Evolutionary conservation across 2,329 filamentous ascomycete species (phyloP), one percentile per base, ranked within the genome.

Genomic region (Aureobasidium pullulans): DNA sequence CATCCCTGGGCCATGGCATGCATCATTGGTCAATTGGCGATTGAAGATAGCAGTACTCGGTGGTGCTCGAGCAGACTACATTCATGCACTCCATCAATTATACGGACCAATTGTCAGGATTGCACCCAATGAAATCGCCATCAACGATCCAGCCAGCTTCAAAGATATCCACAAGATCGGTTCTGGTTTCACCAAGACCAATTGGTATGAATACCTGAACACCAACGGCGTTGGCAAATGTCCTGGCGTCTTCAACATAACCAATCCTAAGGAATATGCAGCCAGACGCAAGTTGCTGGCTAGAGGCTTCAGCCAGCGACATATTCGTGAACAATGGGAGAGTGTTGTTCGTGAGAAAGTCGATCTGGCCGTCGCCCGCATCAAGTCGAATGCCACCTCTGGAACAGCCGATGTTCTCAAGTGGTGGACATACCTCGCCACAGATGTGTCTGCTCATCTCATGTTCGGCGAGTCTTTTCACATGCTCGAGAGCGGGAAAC

Each of bases 371-470:
- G 68, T 76, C 1, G 23, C 60, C 3, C 66, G 67, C 40, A 74
- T 76, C 50, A 66, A 65, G 32, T 60, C 60, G 1, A 68, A 69
- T 31, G 60, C 63, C 7, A 64, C 49, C 52, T 48, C 69, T 68
- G 72, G 72, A 13, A 34, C 44, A 3, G 70, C 69, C 6, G 74
- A 77, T 64, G 59, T 76, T 5, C 57, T 74, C 48, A 71, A 73
- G 53, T 77, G 75, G 75, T 71, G 40, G 39, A 74, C 71, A 13
- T 68, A 75, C 11, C 70, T 76, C 66, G 70, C 73, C 7, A 69
- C 70, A 0, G 75, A 77, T 64, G 68, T 76, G 7, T 70, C 69
- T 19, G 68, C 68, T 1, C 65, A 73, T 49, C 61, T 77, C 4
- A 69, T 69, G 40, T 76, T 76, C 61, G 74, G 75, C 15, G 71